Evolutionary conservation across 2,329 filamentous ascomycete genomes (phyloP), one percentile per base, ranked within the genome.

Genomic region (Paradendryphiella salina): DNA sequence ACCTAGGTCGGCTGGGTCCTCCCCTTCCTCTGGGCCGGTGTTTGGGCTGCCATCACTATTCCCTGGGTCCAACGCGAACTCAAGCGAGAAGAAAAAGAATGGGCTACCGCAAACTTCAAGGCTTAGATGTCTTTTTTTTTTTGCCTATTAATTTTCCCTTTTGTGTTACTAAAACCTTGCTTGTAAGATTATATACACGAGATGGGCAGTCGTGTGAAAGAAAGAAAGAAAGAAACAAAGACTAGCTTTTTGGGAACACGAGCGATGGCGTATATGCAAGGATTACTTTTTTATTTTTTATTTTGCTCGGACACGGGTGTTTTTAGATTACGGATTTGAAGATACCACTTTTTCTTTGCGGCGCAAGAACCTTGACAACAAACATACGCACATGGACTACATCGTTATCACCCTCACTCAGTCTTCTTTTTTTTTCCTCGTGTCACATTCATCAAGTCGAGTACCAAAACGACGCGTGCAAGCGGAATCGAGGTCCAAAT

Each of bases 1-100:
- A 14, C 28, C 15, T 41, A 76, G 73, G 64, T 75, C 38, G 78
- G 78, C 17, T 80, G 78, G 78, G 67, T 73, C 4, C 62, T 76
- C 4, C 78, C 78, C 10, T 80, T 80, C 66, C 59, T 77, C 9
- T 80, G 78, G 78, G 78, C 76, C 1, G 78, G 71, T 17, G 46
- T 79, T 6, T 79, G 77, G 77, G 70, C 77, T 1, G 57, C 69
- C 39, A 62, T 73, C n/a, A 80, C 78, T 2, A 75, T 75, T 37
- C 66, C 64, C 21, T 80, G 77, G 67, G 78, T 79, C 14, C 69
- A 77, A 59, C 66, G 54, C 20, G 64, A 69, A 21, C 61, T 74
- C 35, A 59, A 58, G 13, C 54, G 66, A 38, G 72, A 74, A 46
- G 72, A 73, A 51, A 59, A 63, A 6, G 60, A 67, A 10, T 74